Base-by-base conservation (phyloP, 2,329 filamentous ascomycete genomes). In the Laburnicola sp. region DNA sequence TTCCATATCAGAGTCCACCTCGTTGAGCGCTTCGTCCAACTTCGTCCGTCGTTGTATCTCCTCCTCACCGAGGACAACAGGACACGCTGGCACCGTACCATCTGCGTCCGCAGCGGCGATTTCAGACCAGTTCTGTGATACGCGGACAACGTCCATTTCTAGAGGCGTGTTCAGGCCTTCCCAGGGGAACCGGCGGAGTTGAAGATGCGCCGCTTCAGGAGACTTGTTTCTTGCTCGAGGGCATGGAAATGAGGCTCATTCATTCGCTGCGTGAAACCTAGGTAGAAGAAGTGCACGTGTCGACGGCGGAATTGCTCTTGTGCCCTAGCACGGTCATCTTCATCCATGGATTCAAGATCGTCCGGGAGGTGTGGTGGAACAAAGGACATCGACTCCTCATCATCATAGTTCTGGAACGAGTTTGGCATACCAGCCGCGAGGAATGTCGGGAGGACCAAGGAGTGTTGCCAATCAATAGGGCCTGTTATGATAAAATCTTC, bases 361-460 rank as follows among this genome's bases (percentile, higher is more conserved):
- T 48, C 44, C 22, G 63, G 60, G n/a, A 59, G 60, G 10, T 42
- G 25, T 28, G 66, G 65, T 7, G 54, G 48, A 3, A 41, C 23
- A 38, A 66, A 62, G 6, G 16, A 48, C 50, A 28, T 52, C 27
- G 60, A 68, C 51, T 62, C 58, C 38, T 48, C 54, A 51, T 74
- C 71, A 26, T 62, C 57, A 54, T 74, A 76, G 49, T 77, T 76
- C 53, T 75, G 66, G 51, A 78, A 72, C 27, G 56, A 56, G 5
- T 62, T 60, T 23, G 75, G 75, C 40, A 78, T 74, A 2, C 71
- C 70, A 32, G 69, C 63, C 9, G 64, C 60, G 4, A 75, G 61
- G 42, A 74, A 70, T 7, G 69, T 67, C 3, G 73, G 75, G n/a
- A 75, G 66, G 25, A 68, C 57, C 2, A 63, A 40, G 34, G 60